Base-by-base conservation (phyloP, 208 protist species). In the Crithidia expoeki region DNA sequence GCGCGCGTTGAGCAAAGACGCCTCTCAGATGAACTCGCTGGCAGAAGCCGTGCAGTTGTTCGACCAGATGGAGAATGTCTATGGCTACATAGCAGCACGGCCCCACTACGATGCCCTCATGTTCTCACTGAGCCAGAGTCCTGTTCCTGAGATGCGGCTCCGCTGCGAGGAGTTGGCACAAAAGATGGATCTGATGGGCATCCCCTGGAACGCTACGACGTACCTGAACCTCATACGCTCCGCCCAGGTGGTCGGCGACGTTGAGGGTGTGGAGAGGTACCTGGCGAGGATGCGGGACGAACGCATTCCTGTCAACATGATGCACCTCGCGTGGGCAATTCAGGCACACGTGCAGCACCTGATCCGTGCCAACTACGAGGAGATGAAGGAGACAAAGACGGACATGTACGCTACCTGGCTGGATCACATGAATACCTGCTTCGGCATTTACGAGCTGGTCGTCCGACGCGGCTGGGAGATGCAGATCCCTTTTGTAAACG, bases 171-270 rank as follows among this genome's bases (percentile, higher is more conserved):
- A 95, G 76, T 67, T 93, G 59, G 92, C 88, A 19, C 74, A 89
- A 19, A 97, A 97, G 76, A 97, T 97, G 92, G 84, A 94, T 36
- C 63, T 95, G 42, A 94, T 97, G 84, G 92, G 92, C 42, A 94
- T 95, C 34, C 76, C 81, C 30, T 97, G 92, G 90, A 91, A 94
- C 68, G 76, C 76, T 11, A 87, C 74, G 28, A 95, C 90, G 21
- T 97, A 93, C 61, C 65, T 95, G 34, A 90, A 94, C 66, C 82
- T 95, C 40, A 95, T 97, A 59, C 81, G 84, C 44, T 82, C 88
- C 0, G 83, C 89, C 10, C 88, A 93, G 60, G 86, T 94, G 9
- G 85, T 93, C 36, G 92, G 92, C 19, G 90, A 97, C 69, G 80
- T 97, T 34, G 73, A 49, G 38, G 81, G 77, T 12, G 90, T 97